These are phyloP conservation scores for Tulasnella sp. DNA, from an alignment of 768 basidiomycete species.

Conservation along the genomic window DNA sequence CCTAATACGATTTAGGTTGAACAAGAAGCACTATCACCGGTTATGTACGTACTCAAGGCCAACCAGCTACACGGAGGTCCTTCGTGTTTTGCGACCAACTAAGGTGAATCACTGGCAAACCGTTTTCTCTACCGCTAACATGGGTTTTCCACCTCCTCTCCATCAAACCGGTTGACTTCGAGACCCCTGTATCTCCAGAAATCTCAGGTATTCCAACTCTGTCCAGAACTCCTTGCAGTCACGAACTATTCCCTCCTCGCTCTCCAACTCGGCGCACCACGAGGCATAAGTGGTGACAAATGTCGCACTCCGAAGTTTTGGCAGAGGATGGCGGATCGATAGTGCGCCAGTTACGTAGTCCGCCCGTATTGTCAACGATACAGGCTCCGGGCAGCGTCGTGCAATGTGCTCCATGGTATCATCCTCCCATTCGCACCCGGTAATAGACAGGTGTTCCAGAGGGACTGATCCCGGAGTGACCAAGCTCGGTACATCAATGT, in stretches of 20 bases:
- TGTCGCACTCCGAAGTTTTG: neutral
- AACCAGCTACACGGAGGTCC: too few species aligned
- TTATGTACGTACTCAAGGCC: too few species aligned
- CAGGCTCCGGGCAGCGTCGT: neutral
- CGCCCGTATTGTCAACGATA: slow-evolving; percentile 36
- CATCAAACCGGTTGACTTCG: neutral
- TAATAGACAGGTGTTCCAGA: neutral
- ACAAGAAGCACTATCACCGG: too few species aligned
- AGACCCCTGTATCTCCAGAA: too few species aligned
- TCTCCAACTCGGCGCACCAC: too few species aligned
- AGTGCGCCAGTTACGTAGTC: neutral
- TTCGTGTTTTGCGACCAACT: too few species aligned
- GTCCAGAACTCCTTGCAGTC: neutral
- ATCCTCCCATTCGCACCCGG: neutral
- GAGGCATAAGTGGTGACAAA: neutral
- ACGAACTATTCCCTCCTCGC: neutral
- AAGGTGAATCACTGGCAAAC: too few species aligned
- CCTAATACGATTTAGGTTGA: too few species aligned
- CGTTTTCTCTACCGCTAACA: too few species aligned
- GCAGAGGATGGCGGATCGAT: neutral
- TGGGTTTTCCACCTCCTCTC: neutral
- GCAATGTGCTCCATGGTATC: neutral
- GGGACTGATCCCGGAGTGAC: neutral
- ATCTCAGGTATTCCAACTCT: neutral
- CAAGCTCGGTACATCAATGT: neutral